Conservation (phyloP, 108 stramenopile species). For the Schizochytrium sp. region DNA sequence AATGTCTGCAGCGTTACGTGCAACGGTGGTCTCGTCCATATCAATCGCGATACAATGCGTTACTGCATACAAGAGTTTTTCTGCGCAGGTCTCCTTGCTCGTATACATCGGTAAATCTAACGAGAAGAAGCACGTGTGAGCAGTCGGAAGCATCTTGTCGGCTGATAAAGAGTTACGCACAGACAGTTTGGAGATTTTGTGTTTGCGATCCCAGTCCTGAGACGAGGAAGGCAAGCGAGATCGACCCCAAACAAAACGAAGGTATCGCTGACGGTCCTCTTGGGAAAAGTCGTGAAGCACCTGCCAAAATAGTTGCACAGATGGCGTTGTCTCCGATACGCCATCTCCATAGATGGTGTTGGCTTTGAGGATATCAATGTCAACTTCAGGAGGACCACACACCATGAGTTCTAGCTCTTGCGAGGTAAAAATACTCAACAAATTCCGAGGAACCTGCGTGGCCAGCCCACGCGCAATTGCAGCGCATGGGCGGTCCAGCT, state of each 20-base stretch:
- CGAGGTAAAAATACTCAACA: slow-evolving; percentile 65
- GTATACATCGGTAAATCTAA: slow-evolving; percentile 89
- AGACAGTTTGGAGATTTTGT: neutral
- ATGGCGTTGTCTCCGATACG: slow-evolving; percentile 68
- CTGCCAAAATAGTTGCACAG: slow-evolving; percentile 76
- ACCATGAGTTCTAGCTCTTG: slow-evolving; percentile 34
- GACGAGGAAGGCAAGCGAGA: slow-evolving; percentile 76
- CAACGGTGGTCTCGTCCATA: slow-evolving; percentile 78
- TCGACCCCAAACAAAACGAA: slow-evolving; percentile 81
- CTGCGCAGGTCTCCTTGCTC: slow-evolving; percentile 80
- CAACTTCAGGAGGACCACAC: slow-evolving; percentile 20
- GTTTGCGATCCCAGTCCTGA: slow-evolving; percentile 22
- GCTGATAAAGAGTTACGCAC: slow-evolving; percentile 65
- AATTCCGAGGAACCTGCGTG: slow-evolving; percentile 48
- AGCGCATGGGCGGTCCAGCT: slow-evolving; percentile 62
- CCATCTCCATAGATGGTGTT: slow-evolving; percentile 95
- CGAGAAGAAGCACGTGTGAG: slow-evolving; percentile 97
- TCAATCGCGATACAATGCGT: slow-evolving; percentile 93
- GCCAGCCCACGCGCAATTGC: neutral
- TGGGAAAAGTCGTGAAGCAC: slow-evolving; percentile 73
- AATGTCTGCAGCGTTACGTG: slow-evolving; percentile 35
- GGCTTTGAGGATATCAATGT: slow-evolving; percentile 80
- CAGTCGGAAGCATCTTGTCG: slow-evolving; percentile 88
- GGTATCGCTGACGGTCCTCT: slow-evolving; percentile 74
- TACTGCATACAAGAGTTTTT: slow-evolving; percentile 93